Evolutionary conservation across 164 flowering plant species (phyloP).

Genomic region (Cinnamomum micranthum): DNA sequence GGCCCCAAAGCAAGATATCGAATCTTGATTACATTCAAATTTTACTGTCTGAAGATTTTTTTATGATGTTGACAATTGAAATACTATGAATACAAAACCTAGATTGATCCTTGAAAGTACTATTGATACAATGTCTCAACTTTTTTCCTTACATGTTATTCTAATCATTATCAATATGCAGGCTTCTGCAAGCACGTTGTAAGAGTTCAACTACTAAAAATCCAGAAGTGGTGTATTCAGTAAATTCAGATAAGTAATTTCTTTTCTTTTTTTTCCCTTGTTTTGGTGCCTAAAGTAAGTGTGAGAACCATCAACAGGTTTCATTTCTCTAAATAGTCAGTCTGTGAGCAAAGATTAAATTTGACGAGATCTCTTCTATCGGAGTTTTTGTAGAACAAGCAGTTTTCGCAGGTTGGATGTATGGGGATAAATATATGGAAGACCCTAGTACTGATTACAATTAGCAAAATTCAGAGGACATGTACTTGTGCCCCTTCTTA

Average conservation of each 20-base stretch:
- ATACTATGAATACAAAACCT: no score
- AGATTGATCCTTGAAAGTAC: no score
- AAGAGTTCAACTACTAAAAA: slow-evolving; percentile 51
- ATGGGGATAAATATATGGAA: slow-evolving; percentile 6
- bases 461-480: background rate
- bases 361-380: slow-evolving; percentile 27
- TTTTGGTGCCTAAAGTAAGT: background rate
- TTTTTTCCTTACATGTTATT: background rate
- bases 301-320: slow-evolving; percentile 3
- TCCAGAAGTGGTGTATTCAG: background rate
- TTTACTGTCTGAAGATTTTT: no score
- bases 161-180: slow-evolving; percentile 22
- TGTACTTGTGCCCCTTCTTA: background rate
- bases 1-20: no score
- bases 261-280: slow-evolving; percentile 8
- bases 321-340: background rate
- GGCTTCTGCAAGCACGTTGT: slow-evolving; percentile 68
- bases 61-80: no score
- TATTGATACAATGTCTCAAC: background rate
- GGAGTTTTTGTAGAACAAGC: slow-evolving; percentile 32
- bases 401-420: slow-evolving; percentile 27
- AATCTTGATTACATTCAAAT: no score
- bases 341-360: slow-evolving; percentile 23
- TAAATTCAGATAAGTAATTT: slow-evolving; percentile 7
- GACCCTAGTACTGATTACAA: background rate